Evolutionary conservation across 2,329 filamentous ascomycete species (phyloP).

Genomic region (Endothia cerciana): DNA sequence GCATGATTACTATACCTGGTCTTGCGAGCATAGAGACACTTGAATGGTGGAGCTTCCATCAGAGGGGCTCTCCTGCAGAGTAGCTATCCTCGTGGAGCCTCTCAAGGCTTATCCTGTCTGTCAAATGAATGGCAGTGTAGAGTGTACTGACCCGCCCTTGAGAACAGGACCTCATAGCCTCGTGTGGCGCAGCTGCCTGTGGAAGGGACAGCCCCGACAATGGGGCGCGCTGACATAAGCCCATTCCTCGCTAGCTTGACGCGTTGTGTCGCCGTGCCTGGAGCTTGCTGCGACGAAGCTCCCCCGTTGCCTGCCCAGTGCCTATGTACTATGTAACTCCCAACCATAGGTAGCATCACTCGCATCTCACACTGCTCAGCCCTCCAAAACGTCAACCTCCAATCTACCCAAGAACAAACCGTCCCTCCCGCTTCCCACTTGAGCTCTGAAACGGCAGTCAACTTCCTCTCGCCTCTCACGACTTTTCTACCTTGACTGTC

Average conservation of each 20-base stretch:
- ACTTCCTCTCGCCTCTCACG: not conserved
- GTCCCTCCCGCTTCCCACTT: not conserved
- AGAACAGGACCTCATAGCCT: too few relatives aligned
- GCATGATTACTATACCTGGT: not conserved
- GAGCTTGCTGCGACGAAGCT: conserved; percentile 41
- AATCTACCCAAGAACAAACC: conserved; percentile 13
- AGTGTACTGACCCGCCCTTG: too few relatives aligned
- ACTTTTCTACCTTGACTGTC: conserved; percentile 3
- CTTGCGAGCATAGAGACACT: too few relatives aligned
- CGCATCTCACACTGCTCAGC: not conserved
- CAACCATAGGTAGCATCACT: conserved; percentile 13
- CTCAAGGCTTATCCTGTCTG: too few relatives aligned
- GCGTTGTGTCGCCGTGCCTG: conserved; percentile 45
- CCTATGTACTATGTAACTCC: conserved; percentile 7
- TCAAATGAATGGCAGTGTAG: too few relatives aligned
- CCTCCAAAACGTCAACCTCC: conserved; percentile 13
- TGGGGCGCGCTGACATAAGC: conserved; percentile 2
- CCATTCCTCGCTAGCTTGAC: conserved; percentile 26
- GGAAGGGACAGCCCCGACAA: not conserved
- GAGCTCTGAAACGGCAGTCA: not conserved
- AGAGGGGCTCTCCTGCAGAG: too few relatives aligned
- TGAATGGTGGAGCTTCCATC: too few relatives aligned
- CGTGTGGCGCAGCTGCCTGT: not conserved
- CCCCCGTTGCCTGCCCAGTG: conserved; percentile 30
- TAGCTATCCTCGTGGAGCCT: too few relatives aligned